phyloP scores from a whole-genome alignment of 2,329 filamentous ascomycete genomes.

The Fusarium sp. region DNA sequence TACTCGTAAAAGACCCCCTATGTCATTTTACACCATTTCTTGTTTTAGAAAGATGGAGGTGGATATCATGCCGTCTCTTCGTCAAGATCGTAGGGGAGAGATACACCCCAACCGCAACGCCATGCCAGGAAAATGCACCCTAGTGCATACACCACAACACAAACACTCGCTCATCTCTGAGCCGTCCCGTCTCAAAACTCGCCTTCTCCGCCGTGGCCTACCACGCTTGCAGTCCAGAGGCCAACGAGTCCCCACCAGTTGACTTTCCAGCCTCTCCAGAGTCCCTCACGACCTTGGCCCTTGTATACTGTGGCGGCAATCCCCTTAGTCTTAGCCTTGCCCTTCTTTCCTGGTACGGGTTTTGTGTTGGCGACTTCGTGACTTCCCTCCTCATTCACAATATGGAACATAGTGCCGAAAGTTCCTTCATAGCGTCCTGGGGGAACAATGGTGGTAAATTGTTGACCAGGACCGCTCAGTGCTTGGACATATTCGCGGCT shows the following conservation, averaged over 20 bases:
- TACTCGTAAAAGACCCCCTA: slow-evolving; percentile 36
- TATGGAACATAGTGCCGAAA: slow-evolving; percentile 90
- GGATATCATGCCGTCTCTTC: slow-evolving; percentile 60
- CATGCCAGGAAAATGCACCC: slow-evolving; percentile 52
- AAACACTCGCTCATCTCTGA: slow-evolving; percentile 34
- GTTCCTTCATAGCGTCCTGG: slow-evolving; percentile 87
- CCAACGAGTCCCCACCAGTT: slow-evolving; percentile 83
- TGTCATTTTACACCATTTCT: slow-evolving; percentile 36
- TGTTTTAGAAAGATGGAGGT: slow-evolving; percentile 46
- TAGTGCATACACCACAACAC: slow-evolving; percentile 40
- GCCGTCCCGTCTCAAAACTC: slow-evolving; percentile 61
- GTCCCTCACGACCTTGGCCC: slow-evolving; percentile 76
- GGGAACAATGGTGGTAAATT: slow-evolving; percentile 81
- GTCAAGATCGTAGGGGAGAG: slow-evolving; percentile 57
- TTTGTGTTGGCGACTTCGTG: slow-evolving; percentile 59
- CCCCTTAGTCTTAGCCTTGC: slow-evolving; percentile 51
- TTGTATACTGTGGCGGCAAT: slow-evolving; percentile 58
- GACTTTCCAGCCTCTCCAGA: slow-evolving; percentile 82
- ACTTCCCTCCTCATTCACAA: slow-evolving; percentile 84
- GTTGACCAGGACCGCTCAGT: slow-evolving; percentile 57
- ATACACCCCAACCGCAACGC: slow-evolving; percentile 53
- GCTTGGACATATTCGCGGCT: slow-evolving; percentile 66
- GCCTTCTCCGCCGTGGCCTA: slow-evolving; percentile 72
- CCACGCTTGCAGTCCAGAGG: slow-evolving; percentile 76
- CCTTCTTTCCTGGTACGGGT: slow-evolving; percentile 51